phyloP scores from a whole-genome alignment of 202 grass and related monocot genomes.

The Bolboschoenoplectus hybrid region DNA sequence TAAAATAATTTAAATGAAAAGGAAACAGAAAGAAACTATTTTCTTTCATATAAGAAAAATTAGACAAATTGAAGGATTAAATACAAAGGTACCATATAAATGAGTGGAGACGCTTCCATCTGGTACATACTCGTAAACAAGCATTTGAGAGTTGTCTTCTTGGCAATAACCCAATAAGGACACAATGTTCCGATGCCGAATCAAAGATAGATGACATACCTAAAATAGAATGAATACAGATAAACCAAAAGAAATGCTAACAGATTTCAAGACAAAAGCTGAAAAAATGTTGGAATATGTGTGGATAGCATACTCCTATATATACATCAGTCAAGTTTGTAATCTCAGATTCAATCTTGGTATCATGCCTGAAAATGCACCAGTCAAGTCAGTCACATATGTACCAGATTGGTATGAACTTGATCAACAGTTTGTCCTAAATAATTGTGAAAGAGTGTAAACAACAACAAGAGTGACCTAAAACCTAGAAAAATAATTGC shows the following conservation, averaged over 20 bases:
- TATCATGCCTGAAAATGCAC: neutral
- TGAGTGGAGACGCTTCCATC: slow-evolving; percentile 81
- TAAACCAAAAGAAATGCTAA: slow-evolving; percentile 27
- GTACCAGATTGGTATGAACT: slow-evolving; percentile 3
- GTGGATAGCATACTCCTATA: neutral
- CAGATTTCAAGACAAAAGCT: neutral
- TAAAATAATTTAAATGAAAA: neutral
- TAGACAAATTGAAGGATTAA: slow-evolving; percentile 7
- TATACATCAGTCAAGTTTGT: neutral
- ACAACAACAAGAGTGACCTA: neutral
- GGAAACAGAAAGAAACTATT: slow-evolving; percentile 4
- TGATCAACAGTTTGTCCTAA: neutral
- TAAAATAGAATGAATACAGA: slow-evolving; percentile 43
- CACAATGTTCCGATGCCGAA: slow-evolving; percentile 79
- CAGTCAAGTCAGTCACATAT: neutral
- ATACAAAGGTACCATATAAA: slow-evolving; percentile 72
- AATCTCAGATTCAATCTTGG: neutral
- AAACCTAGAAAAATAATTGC: neutral
- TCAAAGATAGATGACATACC: slow-evolving; percentile 67
- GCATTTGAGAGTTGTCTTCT: slow-evolving; percentile 80
- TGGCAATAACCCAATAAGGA: slow-evolving; percentile 93
- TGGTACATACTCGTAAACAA: slow-evolving; percentile 92
- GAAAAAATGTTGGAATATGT: neutral
- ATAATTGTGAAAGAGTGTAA: neutral
- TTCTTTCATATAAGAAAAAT: slow-evolving; percentile 27